These are phyloP conservation scores for barrel medic (Medicago truncatula) DNA, from an alignment of 306 rosid species.

Conservation along the genomic window DNA sequence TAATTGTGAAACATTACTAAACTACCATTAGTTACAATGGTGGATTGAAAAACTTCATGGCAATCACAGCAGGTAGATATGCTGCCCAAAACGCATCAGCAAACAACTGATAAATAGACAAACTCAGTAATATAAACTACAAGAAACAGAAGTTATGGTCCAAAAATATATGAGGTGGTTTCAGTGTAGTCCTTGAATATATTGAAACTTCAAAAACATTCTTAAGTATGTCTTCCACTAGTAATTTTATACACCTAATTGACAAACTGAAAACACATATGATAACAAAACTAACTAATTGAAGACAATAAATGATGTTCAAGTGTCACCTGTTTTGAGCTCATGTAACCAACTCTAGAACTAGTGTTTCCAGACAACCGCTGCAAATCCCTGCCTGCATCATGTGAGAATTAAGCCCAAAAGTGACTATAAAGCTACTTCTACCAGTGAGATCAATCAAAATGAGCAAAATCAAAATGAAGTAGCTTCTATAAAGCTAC, in stretches of 20 bases:
- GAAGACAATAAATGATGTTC: no score
- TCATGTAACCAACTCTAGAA: constrained; percentile 72
- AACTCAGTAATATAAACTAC: background rate
- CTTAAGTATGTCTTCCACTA: no score
- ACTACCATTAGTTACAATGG: background rate
- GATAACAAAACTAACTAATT: no score
- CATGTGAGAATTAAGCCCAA: constrained; percentile 63
- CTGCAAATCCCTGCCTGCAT: constrained; percentile 99
- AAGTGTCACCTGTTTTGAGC: constrained; percentile 60
- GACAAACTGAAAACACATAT: no score
- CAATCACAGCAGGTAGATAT: background rate
- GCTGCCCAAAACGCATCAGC: background rate
- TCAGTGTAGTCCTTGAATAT: no score
- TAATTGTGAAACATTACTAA: background rate
- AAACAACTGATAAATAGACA: background rate
- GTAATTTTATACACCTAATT: no score
- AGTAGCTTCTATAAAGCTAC: constrained; percentile 38
- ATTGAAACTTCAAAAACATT: no score
- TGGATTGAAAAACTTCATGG: background rate
- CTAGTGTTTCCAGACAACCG: constrained; percentile 65
- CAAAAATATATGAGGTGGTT: no score
- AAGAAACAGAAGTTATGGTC: no score
- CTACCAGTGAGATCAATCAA: background rate
- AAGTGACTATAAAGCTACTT: constrained; percentile 40
- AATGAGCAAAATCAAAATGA: no score